These are phyloP conservation scores for Phaseolus coccineus DNA, from an alignment of 331 rosid species.

Conservation along the genomic window DNA sequence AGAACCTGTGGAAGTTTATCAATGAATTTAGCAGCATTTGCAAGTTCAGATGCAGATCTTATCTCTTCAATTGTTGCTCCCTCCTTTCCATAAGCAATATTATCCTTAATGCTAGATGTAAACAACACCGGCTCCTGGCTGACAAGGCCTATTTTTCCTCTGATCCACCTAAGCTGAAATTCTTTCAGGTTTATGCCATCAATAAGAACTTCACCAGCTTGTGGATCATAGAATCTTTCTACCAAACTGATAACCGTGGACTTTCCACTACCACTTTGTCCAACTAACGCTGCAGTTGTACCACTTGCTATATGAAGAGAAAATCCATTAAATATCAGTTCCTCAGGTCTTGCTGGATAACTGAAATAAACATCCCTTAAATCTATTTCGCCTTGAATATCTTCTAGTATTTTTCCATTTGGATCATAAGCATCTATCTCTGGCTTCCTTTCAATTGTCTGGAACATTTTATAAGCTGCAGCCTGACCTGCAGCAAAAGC, in stretches of 20 bases:
- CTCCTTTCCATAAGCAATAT: constrained; percentile 60
- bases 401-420: constrained; percentile 48
- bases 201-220: constrained; percentile 54
- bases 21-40: constrained; percentile 63
- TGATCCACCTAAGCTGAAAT: constrained; percentile 57
- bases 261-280: constrained; percentile 64
- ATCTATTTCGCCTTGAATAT: constrained; percentile 54
- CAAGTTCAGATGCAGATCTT: constrained; percentile 55
- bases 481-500: constrained; percentile 62
- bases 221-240: constrained; percentile 62
- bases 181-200: constrained; percentile 60
- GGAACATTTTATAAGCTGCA: constrained; percentile 59
- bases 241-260: constrained; percentile 56
- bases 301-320: constrained; percentile 56
- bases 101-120: constrained; percentile 59
- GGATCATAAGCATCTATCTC: constrained; percentile 58
- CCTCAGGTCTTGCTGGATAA: constrained; percentile 60
- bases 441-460: constrained; percentile 54
- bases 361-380: constrained; percentile 56
- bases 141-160: constrained; percentile 63
- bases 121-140: constrained; percentile 61
- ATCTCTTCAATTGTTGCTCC: constrained; percentile 58
- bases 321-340: constrained; percentile 54
- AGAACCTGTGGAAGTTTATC: constrained; percentile 63
- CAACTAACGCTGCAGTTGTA: constrained; percentile 56